Evolutionary conservation across 2,329 filamentous ascomycete species (phyloP).

Genomic region (Thelonectria olida): DNA sequence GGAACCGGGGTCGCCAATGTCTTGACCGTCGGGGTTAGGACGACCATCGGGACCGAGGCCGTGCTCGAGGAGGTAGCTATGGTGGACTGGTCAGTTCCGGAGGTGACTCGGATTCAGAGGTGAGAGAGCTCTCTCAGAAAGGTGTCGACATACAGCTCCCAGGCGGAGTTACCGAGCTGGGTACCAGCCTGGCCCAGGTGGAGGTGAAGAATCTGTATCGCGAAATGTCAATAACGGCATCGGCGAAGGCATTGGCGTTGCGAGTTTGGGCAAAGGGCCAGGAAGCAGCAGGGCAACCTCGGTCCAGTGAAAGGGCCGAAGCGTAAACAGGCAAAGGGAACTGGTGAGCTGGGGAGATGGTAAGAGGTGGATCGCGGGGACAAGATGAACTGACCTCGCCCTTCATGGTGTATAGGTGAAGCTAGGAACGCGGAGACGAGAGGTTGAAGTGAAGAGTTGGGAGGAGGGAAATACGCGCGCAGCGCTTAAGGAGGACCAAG

Average conservation of each 20-base stretch:
- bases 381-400: constrained; percentile 59
- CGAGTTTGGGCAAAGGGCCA: constrained; percentile 14
- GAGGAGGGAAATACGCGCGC: constrained; percentile 45
- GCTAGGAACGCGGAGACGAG: constrained; percentile 32
- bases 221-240: constrained; percentile 30
- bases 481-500: constrained; percentile 42
- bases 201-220: constrained; percentile 67
- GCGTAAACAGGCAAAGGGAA: constrained; percentile 30
- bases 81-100: constrained; percentile 35
- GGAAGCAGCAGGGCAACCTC: constrained; percentile 9
- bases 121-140: constrained; percentile 20
- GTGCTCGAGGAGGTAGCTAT: constrained; percentile 77
- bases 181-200: constrained; percentile 75
- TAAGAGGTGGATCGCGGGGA: constrained; percentile 6
- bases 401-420: constrained; percentile 58
- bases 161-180: constrained; percentile 79
- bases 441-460: constrained; percentile 32
- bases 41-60: constrained; percentile 73
- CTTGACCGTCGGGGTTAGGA: constrained; percentile 68
- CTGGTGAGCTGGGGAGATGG: constrained; percentile 13
- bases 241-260: constrained; percentile 23
- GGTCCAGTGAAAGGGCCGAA: constrained; percentile 22
- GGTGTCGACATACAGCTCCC: constrained; percentile 73
- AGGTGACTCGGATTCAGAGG: neutral
- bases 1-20: constrained; percentile 69